Evolutionary conservation across 1,284 basidiomycete genomes (phyloP).

Genomic region (Sporisorium exsertum): DNA sequence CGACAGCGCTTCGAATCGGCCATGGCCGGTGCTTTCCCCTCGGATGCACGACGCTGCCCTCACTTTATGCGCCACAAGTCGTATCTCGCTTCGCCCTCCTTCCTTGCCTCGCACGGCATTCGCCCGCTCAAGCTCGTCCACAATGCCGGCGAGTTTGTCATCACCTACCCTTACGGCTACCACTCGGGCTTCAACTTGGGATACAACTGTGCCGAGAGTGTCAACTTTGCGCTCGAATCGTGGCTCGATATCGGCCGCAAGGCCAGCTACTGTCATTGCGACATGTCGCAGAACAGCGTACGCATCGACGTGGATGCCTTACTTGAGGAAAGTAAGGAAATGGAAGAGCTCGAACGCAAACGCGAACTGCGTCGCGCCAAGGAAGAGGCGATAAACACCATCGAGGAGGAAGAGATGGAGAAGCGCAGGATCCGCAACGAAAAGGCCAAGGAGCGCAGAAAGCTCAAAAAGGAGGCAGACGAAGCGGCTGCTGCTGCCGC

Average conservation of each 20-base stretch:
- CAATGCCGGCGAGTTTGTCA: slow-evolving; percentile 90
- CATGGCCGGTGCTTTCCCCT: slow-evolving; percentile 65
- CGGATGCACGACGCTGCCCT: slow-evolving; percentile 77
- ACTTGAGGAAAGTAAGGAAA: slow-evolving; percentile 59
- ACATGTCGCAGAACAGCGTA: slow-evolving; percentile 63
- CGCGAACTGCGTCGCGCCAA: slow-evolving; percentile 73
- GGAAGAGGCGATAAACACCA: slow-evolving; percentile 26
- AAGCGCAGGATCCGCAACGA: slow-evolving; percentile 43
- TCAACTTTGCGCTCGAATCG: slow-evolving; percentile 95
- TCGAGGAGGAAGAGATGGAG: slow-evolving; percentile 46
- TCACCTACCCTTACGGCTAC: slow-evolving; percentile 91
- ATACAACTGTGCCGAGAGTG: slow-evolving; percentile 96
- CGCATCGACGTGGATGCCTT: slow-evolving; percentile 66
- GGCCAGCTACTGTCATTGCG: slow-evolving; percentile 66
- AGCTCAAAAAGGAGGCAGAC: slow-evolving; percentile 30
- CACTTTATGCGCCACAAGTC: slow-evolving; percentile 98
- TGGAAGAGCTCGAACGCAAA: slow-evolving; percentile 59
- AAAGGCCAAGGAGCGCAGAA: slow-evolving; percentile 44
- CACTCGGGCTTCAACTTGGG: slow-evolving; percentile 98
- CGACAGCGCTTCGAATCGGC: slow-evolving; percentile 69
- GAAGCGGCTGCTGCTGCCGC: slow-evolving; percentile 31
- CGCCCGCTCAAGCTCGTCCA: slow-evolving; percentile 75
- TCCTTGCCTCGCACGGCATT: slow-evolving; percentile 83
- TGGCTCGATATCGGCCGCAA: slow-evolving; percentile 86
- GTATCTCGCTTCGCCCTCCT: slow-evolving; percentile 88